Percentiles rank a stretch among this genome's conserved stretches.
These are phyloP conservation scores for Naematelia encephala DNA, from an alignment of 768 basidiomycete genomes.

Conservation along the genomic window DNA sequence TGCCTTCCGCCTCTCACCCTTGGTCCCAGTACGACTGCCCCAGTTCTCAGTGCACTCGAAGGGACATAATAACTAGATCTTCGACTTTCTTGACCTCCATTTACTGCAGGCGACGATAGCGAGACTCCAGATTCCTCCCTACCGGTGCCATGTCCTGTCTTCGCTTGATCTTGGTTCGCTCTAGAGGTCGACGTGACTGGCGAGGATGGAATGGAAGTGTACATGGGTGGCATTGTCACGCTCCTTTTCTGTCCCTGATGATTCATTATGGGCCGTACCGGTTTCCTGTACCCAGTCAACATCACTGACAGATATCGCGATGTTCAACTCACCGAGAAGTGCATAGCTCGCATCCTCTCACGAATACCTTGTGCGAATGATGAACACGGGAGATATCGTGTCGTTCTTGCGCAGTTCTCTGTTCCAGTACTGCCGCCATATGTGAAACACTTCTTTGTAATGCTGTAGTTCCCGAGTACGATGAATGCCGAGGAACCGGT, in stretches of 20 bases:
- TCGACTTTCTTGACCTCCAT: too few species aligned
- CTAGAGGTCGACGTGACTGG: not conserved
- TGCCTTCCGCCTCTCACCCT: too few species aligned
- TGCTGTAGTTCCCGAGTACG: not conserved
- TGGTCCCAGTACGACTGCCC: too few species aligned
- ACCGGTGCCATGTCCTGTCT: too few species aligned
- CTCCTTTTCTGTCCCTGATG: not conserved
- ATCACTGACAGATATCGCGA: not conserved
- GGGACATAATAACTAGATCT: too few species aligned
- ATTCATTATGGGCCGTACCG: not conserved
- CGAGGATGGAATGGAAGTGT: too few species aligned
- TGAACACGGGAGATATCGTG: not conserved
- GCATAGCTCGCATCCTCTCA: slow-evolving; percentile 13
- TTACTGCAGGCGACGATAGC: too few species aligned
- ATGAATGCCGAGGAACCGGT: not conserved
- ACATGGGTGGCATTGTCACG: not conserved
- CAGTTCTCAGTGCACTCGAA: too few species aligned
- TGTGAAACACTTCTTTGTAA: slow-evolving; percentile 2
- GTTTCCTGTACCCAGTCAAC: not conserved
- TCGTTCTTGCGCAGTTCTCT: not conserved
- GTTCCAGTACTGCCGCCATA: not conserved
- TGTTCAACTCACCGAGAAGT: not conserved
- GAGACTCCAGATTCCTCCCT: too few species aligned
- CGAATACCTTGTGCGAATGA: not conserved
- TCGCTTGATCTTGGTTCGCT: too few species aligned